Evolutionary conservation across 1,284 basidiomycete genomes (phyloP).

Genomic region (Trichosporon inkin): DNA sequence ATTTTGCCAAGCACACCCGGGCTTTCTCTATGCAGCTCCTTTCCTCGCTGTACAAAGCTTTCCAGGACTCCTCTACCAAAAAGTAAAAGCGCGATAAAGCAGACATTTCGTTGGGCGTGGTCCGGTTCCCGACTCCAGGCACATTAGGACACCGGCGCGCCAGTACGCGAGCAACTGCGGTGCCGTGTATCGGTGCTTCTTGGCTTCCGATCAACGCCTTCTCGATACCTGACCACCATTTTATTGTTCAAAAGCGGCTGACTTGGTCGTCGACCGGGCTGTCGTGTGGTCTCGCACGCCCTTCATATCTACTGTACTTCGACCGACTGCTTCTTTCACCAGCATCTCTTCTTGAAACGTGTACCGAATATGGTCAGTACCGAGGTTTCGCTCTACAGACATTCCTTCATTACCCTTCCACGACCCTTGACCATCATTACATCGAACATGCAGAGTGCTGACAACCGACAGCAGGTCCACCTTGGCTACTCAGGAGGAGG

Average conservation of each 20-base stretch:
- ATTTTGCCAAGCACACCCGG: not conserved
- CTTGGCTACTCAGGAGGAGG: not conserved
- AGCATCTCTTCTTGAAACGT: not conserved
- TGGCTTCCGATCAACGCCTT: slow-evolving; percentile 2
- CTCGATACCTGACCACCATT: not conserved
- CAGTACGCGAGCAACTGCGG: not conserved
- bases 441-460: not conserved
- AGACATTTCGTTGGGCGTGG: too few species aligned
- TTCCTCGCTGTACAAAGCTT: too few species aligned
- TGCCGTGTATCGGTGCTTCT: not conserved
- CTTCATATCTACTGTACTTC: not conserved
- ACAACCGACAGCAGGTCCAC: not conserved
- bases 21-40: too few species aligned
- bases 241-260: not conserved
- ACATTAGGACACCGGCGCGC: not conserved
- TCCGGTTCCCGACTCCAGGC: too few species aligned
- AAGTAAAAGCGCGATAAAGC: too few species aligned
- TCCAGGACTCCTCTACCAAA: too few species aligned
- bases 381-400: not conserved
- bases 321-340: not conserved
- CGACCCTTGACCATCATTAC: not conserved
- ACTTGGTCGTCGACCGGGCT: not conserved
- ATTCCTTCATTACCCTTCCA: not conserved
- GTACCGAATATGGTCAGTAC: not conserved
- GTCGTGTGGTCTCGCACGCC: not conserved